These are phyloP conservation scores for Daldinia childiae DNA, from an alignment of 495 filamentous ascomycete species.

Conservation along the genomic window DNA sequence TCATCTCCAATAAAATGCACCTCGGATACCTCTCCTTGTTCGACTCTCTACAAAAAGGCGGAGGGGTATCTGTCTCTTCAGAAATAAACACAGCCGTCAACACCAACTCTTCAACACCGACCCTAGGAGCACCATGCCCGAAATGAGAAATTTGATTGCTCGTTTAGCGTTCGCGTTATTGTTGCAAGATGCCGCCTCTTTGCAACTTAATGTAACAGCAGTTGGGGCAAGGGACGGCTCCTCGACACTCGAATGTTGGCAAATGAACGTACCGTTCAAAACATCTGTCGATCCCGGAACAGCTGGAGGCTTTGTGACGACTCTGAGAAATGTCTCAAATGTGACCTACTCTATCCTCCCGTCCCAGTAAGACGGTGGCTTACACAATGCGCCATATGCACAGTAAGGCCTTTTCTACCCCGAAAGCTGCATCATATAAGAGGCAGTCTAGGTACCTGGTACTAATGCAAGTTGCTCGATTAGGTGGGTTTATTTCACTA, in stretches of 20 bases:
- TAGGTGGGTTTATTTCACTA: slow-evolving; percentile 63
- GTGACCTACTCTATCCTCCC: slow-evolving; percentile 57
- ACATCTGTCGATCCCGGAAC: slow-evolving; percentile 56
- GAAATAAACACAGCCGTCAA: not conserved
- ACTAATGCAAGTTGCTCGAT: not conserved
- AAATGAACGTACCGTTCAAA: slow-evolving; percentile 54
- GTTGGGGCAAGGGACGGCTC: slow-evolving; percentile 41
- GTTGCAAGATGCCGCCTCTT: not conserved
- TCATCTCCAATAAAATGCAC: not conserved
- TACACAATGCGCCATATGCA: slow-evolving; percentile 60
- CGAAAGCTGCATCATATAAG: not conserved
- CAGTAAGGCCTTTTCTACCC: slow-evolving; percentile 53
- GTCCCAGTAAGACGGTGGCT: slow-evolving; percentile 57
- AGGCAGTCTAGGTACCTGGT: not conserved
- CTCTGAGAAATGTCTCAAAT: slow-evolving; percentile 51
- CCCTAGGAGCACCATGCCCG: not conserved
- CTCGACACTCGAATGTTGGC: slow-evolving; percentile 67
- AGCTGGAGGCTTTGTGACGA: slow-evolving; percentile 47
- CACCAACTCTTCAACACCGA: not conserved
- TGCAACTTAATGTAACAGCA: slow-evolving; percentile 45
- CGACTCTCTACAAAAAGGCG: slow-evolving; percentile 10
- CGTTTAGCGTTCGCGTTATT: slow-evolving; percentile 2
- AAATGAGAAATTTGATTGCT: not conserved
- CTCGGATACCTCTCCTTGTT: not conserved
- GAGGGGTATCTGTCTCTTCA: slow-evolving; percentile 1